A percentile compares a stretch with the other conserved stretches of the same genome.
phyloP scores from a whole-genome alignment of 441 rosid species.

The Brassica balearica region DNA sequence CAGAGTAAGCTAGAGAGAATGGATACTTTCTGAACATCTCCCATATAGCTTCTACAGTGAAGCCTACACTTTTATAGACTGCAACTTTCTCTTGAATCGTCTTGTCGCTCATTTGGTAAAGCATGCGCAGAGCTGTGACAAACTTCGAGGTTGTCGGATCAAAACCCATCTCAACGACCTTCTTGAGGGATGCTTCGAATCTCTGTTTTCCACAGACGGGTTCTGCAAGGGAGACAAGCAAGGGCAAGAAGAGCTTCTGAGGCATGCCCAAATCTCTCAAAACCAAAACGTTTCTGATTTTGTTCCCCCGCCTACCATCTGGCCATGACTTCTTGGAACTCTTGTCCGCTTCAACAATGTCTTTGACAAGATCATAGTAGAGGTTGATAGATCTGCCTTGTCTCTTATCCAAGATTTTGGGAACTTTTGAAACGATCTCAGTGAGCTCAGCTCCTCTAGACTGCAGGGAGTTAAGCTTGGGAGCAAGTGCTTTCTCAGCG shows the following conservation, averaged over 20 bases:
- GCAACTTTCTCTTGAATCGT: neutral
- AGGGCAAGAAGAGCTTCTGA: neutral
- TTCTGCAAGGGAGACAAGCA: neutral
- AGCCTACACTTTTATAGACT: too few relatives aligned
- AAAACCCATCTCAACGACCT: neutral
- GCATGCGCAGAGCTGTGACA: neutral
- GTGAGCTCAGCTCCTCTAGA: constrained; percentile 42
- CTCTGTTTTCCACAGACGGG: neutral
- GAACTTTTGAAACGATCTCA: constrained; percentile 12
- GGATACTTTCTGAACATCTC: neutral
- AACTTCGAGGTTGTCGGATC: neutral
- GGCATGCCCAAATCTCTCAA: neutral
- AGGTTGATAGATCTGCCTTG: neutral
- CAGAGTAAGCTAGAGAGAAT: neutral
- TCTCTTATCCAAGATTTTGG: constrained; percentile 18
- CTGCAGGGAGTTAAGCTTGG: constrained; percentile 42
- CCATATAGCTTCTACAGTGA: neutral
- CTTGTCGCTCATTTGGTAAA: neutral
- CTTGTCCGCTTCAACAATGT: neutral
- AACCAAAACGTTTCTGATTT: neutral
- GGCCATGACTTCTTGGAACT: neutral
- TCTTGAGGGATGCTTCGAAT: neutral
- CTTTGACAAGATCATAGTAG: constrained; percentile 7
- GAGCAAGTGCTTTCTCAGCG: constrained; percentile 19
- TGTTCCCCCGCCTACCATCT: neutral